Conservation (phyloP, 257 asterid genomes). For the Solanum neorickii region DNA sequence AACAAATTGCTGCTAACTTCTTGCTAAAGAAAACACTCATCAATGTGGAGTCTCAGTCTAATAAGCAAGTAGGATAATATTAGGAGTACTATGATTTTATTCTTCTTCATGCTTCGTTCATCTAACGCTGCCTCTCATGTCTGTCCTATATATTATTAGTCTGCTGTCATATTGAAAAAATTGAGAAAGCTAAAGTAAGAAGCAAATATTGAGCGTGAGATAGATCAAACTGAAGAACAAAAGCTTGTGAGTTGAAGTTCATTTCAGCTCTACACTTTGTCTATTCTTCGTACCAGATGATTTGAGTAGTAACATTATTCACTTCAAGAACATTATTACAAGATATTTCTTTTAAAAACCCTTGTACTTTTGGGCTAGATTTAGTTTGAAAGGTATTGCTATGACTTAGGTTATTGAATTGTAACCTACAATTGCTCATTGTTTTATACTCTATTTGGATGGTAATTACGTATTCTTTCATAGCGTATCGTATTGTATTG, state of each 20-base stretch:
- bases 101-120: background rate
- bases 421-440: background rate
- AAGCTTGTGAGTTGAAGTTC: background rate
- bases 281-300: background rate
- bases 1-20: background rate
- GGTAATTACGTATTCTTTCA: background rate
- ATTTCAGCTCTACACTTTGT: background rate
- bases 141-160: background rate
- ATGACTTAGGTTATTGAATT: background rate
- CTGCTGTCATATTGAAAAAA: background rate
- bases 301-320: background rate
- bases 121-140: background rate
- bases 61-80: background rate
- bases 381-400: background rate
- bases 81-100: background rate
- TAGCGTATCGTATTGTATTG: background rate
- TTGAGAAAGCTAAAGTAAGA: background rate
- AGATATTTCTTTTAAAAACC: background rate
- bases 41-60: background rate
- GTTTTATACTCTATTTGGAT: background rate
- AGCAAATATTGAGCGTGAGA: background rate
- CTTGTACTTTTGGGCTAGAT: background rate
- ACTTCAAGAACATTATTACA: background rate
- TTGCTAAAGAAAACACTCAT: background rate
- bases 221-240: too few species aligned